A percentile compares a stretch with the other conserved stretches of the same genome.
Conservation (phyloP, 192 early-diverging fungal species). For the Chytriomyces sp. region DNA sequence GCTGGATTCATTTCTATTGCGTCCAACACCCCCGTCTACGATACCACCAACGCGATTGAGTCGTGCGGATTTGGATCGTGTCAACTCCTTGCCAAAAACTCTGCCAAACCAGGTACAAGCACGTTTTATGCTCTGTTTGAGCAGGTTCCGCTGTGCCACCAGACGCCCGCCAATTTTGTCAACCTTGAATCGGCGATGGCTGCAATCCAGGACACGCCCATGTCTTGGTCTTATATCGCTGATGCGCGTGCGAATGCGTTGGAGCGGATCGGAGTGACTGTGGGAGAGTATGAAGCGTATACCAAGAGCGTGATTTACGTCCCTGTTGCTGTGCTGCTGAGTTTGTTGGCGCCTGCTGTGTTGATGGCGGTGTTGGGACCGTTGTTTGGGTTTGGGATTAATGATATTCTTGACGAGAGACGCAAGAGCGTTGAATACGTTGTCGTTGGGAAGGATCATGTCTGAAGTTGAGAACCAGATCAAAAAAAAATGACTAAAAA, state of each 20-base stretch:
- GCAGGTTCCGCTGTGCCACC: neutral
- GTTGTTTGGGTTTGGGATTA: neutral
- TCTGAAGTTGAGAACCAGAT: neutral
- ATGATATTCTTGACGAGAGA: neutral
- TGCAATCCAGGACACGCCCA: neutral
- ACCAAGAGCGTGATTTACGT: neutral
- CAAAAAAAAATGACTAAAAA: neutral
- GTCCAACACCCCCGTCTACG: neutral
- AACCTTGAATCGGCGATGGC: neutral
- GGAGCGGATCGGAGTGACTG: neutral
- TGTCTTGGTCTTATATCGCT: neutral
- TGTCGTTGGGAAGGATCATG: neutral
- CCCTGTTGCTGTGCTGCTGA: neutral
- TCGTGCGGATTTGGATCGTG: too few species aligned
- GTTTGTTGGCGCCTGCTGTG: neutral
- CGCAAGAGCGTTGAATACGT: neutral
- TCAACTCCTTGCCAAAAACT: neutral
- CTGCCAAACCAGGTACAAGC: neutral
- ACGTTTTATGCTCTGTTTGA: neutral
- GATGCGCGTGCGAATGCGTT: neutral
- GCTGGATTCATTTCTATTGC: too few species aligned
- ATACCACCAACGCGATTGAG: neutral
- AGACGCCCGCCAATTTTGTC: neutral
- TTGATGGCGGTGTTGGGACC: neutral
- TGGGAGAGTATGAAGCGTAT: neutral